These are phyloP conservation scores for Suillus discolor DNA, from an alignment of 768 basidiomycete genomes.

Conservation along the genomic window DNA sequence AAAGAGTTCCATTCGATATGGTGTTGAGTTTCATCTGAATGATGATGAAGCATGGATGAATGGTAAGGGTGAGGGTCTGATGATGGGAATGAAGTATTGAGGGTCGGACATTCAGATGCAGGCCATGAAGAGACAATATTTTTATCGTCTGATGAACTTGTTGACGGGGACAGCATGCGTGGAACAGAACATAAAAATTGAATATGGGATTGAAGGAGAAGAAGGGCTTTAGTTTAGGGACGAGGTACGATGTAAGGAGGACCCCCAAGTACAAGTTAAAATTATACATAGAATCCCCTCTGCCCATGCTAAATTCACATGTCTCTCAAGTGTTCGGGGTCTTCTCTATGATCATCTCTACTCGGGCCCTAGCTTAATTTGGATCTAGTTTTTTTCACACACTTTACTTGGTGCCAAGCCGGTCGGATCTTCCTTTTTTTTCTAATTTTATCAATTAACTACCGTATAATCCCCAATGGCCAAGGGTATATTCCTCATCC, in stretches of 20 bases:
- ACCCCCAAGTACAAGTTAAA: slow-evolving; percentile 14
- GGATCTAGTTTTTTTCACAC: slow-evolving; percentile 9
- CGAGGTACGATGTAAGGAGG: background rate
- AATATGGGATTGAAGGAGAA: no score
- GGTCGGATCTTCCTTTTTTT: slow-evolving; percentile 18
- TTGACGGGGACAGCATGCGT: background rate
- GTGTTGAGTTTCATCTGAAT: slow-evolving; percentile 20
- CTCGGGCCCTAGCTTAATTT: slow-evolving; percentile 13
- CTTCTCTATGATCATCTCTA: no score
- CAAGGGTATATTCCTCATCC: background rate
- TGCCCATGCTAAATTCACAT: slow-evolving; percentile 27
- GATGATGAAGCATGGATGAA: slow-evolving; percentile 21
- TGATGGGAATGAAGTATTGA: slow-evolving; percentile 34
- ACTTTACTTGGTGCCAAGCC: slow-evolving; percentile 12
- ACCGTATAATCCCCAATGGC: slow-evolving; percentile 5
- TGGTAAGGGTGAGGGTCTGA: slow-evolving; percentile 28
- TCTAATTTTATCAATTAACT: slow-evolving; percentile 4
- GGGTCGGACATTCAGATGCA: slow-evolving; percentile 36
- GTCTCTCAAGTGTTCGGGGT: slow-evolving; percentile 22
- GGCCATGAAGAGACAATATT: slow-evolving; percentile 33
- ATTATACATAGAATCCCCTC: background rate
- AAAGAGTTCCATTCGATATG: slow-evolving; percentile 53
- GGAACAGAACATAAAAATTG: background rate
- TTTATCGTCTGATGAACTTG: slow-evolving; percentile 18
- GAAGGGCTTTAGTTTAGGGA: background rate